A percentile compares a stretch with the other conserved stretches of the same genome.
Evolutionary conservation across 2,329 filamentous ascomycete genomes (phyloP).

Genomic region (Xylaria sp.): DNA sequence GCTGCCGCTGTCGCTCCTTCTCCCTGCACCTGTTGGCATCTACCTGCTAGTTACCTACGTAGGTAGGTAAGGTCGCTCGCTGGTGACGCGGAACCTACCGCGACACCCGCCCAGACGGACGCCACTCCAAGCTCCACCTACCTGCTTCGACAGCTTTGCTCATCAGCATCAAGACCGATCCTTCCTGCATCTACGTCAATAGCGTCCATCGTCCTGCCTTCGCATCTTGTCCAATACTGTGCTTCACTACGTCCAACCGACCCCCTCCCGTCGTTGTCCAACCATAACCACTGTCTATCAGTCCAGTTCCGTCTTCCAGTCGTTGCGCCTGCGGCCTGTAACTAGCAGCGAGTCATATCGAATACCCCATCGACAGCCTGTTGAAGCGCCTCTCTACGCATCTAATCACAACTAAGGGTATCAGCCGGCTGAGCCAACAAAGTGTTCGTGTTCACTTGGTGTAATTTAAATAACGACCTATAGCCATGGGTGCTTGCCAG

Average conservation of each 20-base stretch:
- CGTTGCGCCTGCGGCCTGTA: conserved; percentile 12
- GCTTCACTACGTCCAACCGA: conserved; percentile 16
- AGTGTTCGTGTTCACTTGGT: conserved; percentile 22
- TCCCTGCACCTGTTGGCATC: conserved; percentile 18
- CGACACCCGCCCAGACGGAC: conserved; percentile 34
- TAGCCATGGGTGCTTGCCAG: conserved; percentile 52
- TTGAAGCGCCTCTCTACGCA: conserved; percentile 11
- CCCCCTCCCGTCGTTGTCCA: conserved; percentile 23
- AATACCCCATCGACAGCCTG: conserved; percentile 4
- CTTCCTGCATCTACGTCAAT: conserved; percentile 25
- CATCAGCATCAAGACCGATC: conserved; percentile 23
- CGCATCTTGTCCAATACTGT: conserved; percentile 14
- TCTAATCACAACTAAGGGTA: neutral
- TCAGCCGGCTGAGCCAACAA: conserved; percentile 2
- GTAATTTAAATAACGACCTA: conserved; percentile 32
- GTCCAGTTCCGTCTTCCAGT: conserved; percentile 16
- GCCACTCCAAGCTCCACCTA: conserved; percentile 32
- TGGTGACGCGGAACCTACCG: conserved; percentile 34
- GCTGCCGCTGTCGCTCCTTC: conserved; percentile 4
- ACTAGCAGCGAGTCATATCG: conserved; percentile 16
- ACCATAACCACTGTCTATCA: conserved; percentile 1
- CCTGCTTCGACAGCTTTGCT: conserved; percentile 29
- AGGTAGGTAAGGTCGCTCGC: neutral
- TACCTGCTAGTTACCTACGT: neutral
- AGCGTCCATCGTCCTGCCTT: conserved; percentile 14